These are phyloP conservation scores for Pelargonium fulgidum DNA, from an alignment of 441 rosid genomes.

Conservation along the genomic window DNA sequence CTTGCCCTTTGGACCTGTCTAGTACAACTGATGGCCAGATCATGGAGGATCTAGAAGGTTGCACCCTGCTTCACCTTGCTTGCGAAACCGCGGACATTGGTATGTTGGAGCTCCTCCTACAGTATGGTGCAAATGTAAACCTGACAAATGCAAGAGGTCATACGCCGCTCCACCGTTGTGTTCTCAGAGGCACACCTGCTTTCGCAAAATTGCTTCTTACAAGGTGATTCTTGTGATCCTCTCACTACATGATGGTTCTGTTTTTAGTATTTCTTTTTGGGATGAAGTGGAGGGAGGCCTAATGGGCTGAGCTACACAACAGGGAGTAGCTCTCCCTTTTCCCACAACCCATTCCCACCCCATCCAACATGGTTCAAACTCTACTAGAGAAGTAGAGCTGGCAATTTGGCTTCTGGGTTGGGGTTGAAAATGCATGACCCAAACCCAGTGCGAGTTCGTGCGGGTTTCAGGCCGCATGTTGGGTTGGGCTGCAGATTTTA, in stretches of 20 bases:
- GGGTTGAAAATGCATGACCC: no score
- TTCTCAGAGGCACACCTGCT: constrained; percentile 53
- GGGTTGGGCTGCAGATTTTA: no score
- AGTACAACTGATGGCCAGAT: constrained; percentile 33
- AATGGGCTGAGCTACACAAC: no score
- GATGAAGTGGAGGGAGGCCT: background rate
- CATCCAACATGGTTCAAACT: no score
- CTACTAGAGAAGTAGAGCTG: no score
- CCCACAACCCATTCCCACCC: no score
- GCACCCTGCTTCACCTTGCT: constrained; percentile 88
- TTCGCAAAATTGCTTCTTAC: constrained; percentile 70
- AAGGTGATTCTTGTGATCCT: constrained; percentile 42
- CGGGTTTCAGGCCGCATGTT: no score
- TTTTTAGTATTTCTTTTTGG: background rate
- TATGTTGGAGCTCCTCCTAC: constrained; percentile 84
- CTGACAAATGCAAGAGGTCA: constrained; percentile 62
- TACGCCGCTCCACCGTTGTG: constrained; percentile 68
- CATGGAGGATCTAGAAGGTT: constrained; percentile 49
- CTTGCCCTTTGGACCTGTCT: constrained; percentile 31
- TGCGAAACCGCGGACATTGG: constrained; percentile 76
- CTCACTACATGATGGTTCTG: background rate
- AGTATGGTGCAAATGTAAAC: constrained; percentile 76
- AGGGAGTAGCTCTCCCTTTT: no score
- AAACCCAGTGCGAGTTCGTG: no score
- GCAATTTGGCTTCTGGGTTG: no score